Evolutionary conservation across 1,284 basidiomycete genomes (phyloP).

Genomic region (Wallemia mellicola): DNA sequence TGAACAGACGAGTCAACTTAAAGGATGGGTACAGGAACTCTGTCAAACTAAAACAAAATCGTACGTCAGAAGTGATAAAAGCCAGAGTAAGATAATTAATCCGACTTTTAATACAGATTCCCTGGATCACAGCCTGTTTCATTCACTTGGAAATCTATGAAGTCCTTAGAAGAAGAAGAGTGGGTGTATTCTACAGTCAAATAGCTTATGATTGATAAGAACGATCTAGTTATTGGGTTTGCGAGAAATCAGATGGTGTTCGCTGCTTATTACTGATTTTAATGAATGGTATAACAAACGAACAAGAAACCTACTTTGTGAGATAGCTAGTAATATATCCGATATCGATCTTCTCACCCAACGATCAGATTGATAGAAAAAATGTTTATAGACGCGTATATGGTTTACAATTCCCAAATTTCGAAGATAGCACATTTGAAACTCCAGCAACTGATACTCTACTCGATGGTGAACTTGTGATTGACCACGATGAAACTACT

Average conservation of each 20-base stretch:
- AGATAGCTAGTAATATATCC: conserved; percentile 10
- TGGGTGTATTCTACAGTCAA: conserved; percentile 18
- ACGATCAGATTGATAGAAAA: conserved; percentile 62
- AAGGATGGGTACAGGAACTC: background rate
- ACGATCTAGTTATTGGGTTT: conserved; percentile 67
- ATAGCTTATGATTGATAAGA: too few relatives aligned
- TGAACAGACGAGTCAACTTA: background rate
- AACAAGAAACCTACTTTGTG: conserved; percentile 55
- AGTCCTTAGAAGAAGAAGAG: conserved; percentile 53
- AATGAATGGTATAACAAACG: conserved; percentile 20
- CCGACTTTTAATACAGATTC: conserved; percentile 25
- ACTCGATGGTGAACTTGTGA: conserved; percentile 78
- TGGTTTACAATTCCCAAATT: conserved; percentile 65
- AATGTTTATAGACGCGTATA: conserved; percentile 47
- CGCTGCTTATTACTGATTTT: conserved; percentile 64
- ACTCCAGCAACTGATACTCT: conserved; percentile 31
- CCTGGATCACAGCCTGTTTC: conserved; percentile 82
- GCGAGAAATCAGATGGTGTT: conserved; percentile 96
- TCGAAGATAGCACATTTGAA: conserved; percentile 33
- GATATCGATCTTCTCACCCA: background rate
- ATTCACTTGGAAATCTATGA: conserved; percentile 37
- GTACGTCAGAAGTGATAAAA: background rate
- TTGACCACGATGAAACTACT: conserved; percentile 51
- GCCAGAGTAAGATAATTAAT: background rate
- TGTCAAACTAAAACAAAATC: background rate